Conservation (phyloP, 768 basidiomycete species). For the Leccinum uliginosum region DNA sequence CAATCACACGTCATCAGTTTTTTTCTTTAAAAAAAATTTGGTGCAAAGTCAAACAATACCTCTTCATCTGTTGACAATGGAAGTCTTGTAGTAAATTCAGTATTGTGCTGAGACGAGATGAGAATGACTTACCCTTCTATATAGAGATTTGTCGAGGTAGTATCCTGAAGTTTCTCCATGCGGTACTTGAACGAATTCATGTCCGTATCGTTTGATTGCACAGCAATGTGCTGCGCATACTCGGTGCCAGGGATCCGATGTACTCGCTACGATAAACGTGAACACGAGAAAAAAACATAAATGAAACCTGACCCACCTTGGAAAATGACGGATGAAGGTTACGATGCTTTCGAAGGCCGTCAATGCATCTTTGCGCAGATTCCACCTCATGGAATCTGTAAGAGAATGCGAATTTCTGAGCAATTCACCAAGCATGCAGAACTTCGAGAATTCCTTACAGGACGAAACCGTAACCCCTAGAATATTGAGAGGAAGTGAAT, state of each 20-base stretch:
- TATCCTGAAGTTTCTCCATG: constrained; percentile 72
- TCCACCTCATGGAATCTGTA: constrained; percentile 64
- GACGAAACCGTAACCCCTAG: constrained; percentile 75
- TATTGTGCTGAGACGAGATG: background rate
- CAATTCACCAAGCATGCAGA: constrained; percentile 1
- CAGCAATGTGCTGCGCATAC: constrained; percentile 41
- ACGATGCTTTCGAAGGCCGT: constrained; percentile 61
- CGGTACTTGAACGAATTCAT: constrained; percentile 61
- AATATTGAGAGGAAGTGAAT: constrained; percentile 5
- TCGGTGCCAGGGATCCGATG: constrained; percentile 80
- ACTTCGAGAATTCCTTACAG: constrained; percentile 45
- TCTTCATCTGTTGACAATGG: constrained; percentile 67
- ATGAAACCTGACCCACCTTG: constrained; percentile 46
- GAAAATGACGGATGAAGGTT: constrained; percentile 86
- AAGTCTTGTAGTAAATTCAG: constrained; percentile 37
- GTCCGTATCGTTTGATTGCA: constrained; percentile 27
- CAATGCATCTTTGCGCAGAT: constrained; percentile 71
- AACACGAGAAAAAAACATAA: background rate
- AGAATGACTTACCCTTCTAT: constrained; percentile 57
- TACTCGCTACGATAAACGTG: constrained; percentile 40
- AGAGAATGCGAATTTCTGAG: background rate
- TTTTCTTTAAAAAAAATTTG: background rate
- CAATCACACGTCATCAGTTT: background rate
- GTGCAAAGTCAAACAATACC: constrained; percentile 27
- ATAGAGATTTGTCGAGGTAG: constrained; percentile 70